phyloP scores from a whole-genome alignment of 2,329 filamentous ascomycete genomes.

The Diaporthe ilicicola region DNA sequence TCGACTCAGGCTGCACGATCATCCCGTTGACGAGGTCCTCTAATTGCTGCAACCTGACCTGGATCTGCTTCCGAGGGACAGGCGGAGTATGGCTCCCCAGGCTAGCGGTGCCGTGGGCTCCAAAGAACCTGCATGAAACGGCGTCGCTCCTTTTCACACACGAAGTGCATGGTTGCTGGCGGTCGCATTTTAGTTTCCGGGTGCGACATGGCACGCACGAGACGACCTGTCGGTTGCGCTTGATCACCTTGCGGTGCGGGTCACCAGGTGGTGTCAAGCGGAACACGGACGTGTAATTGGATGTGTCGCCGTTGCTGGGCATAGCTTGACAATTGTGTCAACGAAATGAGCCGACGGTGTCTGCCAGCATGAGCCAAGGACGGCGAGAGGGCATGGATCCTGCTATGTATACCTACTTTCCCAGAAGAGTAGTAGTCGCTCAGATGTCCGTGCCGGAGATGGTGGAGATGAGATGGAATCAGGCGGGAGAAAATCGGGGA shows the following conservation, averaged over 20 bases:
- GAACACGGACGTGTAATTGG: constrained; percentile 46
- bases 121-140: constrained; percentile 44
- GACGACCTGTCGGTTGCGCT: constrained; percentile 51
- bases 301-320: constrained; percentile 32
- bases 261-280: constrained; percentile 43
- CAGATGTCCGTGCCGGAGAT: constrained; percentile 4
- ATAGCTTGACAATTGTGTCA: constrained; percentile 8
- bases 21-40: constrained; percentile 52
- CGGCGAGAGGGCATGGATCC: background rate
- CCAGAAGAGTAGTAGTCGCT: constrained; percentile 14
- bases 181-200: constrained; percentile 54
- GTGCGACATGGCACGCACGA: constrained; percentile 52
- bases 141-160: constrained; percentile 50
- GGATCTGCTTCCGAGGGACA: constrained; percentile 46
- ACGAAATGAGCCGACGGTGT: background rate
- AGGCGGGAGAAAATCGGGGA: background rate
- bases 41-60: constrained; percentile 49
- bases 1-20: constrained; percentile 33
- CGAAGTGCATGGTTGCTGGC: constrained; percentile 48
- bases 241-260: constrained; percentile 43
- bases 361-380: background rate
- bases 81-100: background rate
- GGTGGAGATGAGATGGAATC: constrained; percentile 19
- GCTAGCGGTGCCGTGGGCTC: background rate
- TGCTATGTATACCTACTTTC: constrained; percentile 11